A percentile compares a stretch with the other conserved stretches of the same genome.
These are phyloP conservation scores for Pseudozyma tsukubaensis DNA, from an alignment of 1,284 basidiomycete species.

Conservation along the genomic window DNA sequence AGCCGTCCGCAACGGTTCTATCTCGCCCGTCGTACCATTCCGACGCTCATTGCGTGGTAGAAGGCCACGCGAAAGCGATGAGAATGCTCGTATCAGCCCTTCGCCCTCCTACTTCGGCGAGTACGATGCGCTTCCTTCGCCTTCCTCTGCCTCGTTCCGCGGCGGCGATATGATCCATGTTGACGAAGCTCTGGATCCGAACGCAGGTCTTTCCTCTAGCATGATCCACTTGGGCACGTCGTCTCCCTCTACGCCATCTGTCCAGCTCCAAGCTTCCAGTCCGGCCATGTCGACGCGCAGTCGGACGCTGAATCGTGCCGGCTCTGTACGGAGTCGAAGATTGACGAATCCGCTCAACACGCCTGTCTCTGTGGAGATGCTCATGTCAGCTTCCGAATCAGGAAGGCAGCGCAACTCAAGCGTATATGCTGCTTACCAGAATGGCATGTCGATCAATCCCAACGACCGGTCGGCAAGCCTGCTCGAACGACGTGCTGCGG, in stretches of 20 bases:
- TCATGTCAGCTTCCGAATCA: constrained; percentile 1
- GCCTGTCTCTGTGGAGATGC: constrained; percentile 14
- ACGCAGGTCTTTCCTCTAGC: constrained; percentile 24
- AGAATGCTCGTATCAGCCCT: constrained; percentile 39
- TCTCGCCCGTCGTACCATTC: constrained; percentile 31
- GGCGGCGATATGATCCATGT: constrained; percentile 16
- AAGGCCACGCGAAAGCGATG: constrained; percentile 38
- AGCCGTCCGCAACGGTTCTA: constrained; percentile 35
- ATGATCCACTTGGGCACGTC: constrained; percentile 28
- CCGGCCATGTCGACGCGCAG: constrained; percentile 51
- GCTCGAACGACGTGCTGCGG: constrained; percentile 29
- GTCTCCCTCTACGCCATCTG: constrained; percentile 21
- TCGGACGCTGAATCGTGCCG: constrained; percentile 32
- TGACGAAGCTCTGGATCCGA: constrained; percentile 13
- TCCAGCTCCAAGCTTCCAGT: constrained; percentile 28
- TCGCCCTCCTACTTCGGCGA: constrained; percentile 43
- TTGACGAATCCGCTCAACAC: constrained; percentile 42
- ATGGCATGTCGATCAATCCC: constrained; percentile 2
- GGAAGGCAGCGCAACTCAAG: constrained; percentile 2
- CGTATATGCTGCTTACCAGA: constrained; percentile 5
- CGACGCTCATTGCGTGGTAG: constrained; percentile 31
- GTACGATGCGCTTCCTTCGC: constrained; percentile 25
- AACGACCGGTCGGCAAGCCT: constrained; percentile 11
- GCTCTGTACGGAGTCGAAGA: constrained; percentile 27
- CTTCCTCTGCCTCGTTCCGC: constrained; percentile 19